Evolutionary conservation across 352 stramenopile species (phyloP).

Genomic region (Pythium vanterpoolii): DNA sequence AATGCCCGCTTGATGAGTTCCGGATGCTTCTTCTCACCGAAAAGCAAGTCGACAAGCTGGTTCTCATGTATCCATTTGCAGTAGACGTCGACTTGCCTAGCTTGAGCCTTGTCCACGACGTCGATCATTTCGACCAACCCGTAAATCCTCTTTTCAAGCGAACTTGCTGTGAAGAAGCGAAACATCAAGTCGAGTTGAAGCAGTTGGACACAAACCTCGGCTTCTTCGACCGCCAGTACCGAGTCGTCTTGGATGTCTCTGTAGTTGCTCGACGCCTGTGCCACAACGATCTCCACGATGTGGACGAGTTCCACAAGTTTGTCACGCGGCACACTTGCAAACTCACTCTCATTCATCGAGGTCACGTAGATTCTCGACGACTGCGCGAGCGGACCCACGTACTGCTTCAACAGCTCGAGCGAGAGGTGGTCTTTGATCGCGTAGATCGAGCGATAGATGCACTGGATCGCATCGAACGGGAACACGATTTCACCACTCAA

Average conservation of each 20-base stretch:
- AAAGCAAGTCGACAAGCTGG: constrained; percentile 43
- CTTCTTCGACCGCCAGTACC: constrained; percentile 4
- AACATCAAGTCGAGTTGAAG: constrained; percentile 52
- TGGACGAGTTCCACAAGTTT: constrained; percentile 54
- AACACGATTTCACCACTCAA: constrained; percentile 20
- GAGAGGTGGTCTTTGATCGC: constrained; percentile 55
- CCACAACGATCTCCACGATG: constrained; percentile 51
- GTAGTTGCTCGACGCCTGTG: background rate
- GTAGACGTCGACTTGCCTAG: constrained; percentile 32
- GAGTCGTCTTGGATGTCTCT: background rate
- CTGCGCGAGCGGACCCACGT: constrained; percentile 33
- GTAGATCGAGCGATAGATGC: constrained; percentile 53
- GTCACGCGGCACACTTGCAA: constrained; percentile 42
- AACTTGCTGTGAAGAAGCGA: constrained; percentile 47
- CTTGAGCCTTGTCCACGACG: constrained; percentile 39
- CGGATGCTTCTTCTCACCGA: constrained; percentile 62
- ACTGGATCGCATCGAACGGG: constrained; percentile 54
- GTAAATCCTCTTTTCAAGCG: constrained; percentile 72
- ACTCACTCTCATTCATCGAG: constrained; percentile 23
- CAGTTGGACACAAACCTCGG: constrained; percentile 35
- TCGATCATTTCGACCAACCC: constrained; percentile 63
- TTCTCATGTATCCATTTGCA: constrained; percentile 52
- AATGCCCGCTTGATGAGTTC: constrained; percentile 63
- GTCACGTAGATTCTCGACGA: constrained; percentile 30
- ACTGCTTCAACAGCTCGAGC: constrained; percentile 35